These are phyloP conservation scores for Cercospora berteroae DNA, from an alignment of 2,329 filamentous ascomycete species.

Conservation along the genomic window DNA sequence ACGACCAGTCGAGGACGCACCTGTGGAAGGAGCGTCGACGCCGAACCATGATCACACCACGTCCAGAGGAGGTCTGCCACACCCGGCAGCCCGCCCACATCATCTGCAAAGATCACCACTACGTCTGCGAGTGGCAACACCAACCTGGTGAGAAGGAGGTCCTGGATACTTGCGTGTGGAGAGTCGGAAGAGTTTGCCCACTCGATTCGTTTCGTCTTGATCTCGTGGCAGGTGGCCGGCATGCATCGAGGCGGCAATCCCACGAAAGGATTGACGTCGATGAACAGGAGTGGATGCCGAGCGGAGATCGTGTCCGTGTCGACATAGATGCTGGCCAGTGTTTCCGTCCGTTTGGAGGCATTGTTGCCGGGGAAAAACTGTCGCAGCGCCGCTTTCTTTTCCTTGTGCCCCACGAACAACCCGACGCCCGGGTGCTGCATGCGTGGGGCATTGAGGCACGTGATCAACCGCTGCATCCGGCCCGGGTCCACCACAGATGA, in stretches of 20 bases:
- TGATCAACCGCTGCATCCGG: neutral
- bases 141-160: neutral
- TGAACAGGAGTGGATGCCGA: neutral
- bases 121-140: neutral
- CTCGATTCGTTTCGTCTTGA: neutral
- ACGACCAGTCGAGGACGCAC: neutral
- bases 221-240: neutral
- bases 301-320: neutral
- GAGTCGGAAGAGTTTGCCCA: neutral
- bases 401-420: neutral
- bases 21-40: neutral
- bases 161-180: neutral
- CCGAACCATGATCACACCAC: neutral
- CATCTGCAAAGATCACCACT: neutral
- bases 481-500: neutral
- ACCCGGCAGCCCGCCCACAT: neutral
- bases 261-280: neutral
- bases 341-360: neutral
- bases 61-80: neutral
- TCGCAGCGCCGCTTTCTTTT: neutral
- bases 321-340: neutral
- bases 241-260: neutral
- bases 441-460: neutral
- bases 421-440: neutral
- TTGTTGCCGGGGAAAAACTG: neutral